Evolutionary conservation across 164 flowering plant species (phyloP).

Genomic region (Chimonanthus salicifolius): DNA sequence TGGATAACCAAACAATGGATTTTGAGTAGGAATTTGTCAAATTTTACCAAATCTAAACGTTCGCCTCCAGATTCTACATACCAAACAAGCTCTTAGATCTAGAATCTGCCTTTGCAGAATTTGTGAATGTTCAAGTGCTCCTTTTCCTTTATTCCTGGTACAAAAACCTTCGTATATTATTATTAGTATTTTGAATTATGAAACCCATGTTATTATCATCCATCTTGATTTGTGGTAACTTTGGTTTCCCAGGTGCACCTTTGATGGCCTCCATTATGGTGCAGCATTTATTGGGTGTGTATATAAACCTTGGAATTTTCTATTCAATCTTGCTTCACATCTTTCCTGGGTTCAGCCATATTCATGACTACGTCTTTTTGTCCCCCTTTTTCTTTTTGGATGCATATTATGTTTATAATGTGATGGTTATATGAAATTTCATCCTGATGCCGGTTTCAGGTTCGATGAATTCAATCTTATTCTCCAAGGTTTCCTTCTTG

Average conservation of each 20-base stretch:
- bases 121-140: too few species aligned
- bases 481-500: constrained; percentile 79
- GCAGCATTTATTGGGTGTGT: constrained; percentile 98
- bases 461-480: constrained; percentile 83
- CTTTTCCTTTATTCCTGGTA: too few species aligned
- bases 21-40: too few species aligned
- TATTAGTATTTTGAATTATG: too few species aligned
- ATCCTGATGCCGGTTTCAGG: constrained; percentile 33
- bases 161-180: too few species aligned
- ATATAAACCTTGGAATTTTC: not conserved
- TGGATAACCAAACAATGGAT: not conserved
- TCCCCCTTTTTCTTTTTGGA: not conserved
- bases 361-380: not conserved
- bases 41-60: too few species aligned
- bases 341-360: not conserved
- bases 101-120: too few species aligned
- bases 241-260: constrained; percentile 68
- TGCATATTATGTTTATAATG: not conserved
- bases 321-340: not conserved
- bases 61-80: too few species aligned
- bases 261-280: constrained; percentile 95
- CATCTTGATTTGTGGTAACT: not conserved
- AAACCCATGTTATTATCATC: not conserved
- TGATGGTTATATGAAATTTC: not conserved
- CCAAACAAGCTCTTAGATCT: too few species aligned